These are phyloP conservation scores for Mortierella sp. DNA, from an alignment of 371 early-diverging fungal genomes.

Conservation along the genomic window DNA sequence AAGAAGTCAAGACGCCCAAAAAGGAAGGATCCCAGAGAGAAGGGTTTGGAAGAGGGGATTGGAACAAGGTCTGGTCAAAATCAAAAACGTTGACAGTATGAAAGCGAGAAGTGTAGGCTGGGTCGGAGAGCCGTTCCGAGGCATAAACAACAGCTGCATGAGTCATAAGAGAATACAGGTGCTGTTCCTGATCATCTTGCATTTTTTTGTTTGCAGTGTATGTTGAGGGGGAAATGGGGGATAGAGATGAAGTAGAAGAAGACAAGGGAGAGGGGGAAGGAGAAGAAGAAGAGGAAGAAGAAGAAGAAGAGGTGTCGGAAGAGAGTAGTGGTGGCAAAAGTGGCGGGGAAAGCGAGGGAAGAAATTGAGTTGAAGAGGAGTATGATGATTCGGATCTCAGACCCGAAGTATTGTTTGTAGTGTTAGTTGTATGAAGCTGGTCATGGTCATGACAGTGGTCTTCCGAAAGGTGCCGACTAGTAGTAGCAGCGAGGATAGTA, in stretches of 20 bases:
- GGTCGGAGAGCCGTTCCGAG: conserved; percentile 21
- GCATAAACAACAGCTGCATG: conserved; percentile 48
- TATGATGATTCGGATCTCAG: neutral
- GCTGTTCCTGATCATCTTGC: neutral
- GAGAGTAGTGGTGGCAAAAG: neutral
- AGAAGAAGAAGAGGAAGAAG: neutral
- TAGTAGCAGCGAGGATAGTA: neutral
- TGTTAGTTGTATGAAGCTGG: neutral
- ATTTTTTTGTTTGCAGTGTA: neutral
- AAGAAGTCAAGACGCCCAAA: conserved; percentile 66
- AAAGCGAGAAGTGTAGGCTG: conserved; percentile 6
- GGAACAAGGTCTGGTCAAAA: conserved; percentile 84
- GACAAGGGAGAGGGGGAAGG: neutral
- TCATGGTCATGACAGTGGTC: neutral
- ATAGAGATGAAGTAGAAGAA: neutral
- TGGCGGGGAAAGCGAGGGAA: neutral
- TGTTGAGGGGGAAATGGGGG: neutral
- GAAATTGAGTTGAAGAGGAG: neutral
- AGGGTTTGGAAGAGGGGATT: conserved; percentile 77
- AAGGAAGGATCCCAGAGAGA: conserved; percentile 72
- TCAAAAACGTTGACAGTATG: conserved; percentile 69
- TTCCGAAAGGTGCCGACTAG: neutral
- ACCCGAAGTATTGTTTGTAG: neutral
- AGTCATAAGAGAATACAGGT: conserved; percentile 5
- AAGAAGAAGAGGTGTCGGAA: neutral